Evolutionary conservation across 2,329 filamentous ascomycete species (phyloP), one percentile per base, ranked within the genome.

Genomic region (Diaporthe sp.): DNA sequence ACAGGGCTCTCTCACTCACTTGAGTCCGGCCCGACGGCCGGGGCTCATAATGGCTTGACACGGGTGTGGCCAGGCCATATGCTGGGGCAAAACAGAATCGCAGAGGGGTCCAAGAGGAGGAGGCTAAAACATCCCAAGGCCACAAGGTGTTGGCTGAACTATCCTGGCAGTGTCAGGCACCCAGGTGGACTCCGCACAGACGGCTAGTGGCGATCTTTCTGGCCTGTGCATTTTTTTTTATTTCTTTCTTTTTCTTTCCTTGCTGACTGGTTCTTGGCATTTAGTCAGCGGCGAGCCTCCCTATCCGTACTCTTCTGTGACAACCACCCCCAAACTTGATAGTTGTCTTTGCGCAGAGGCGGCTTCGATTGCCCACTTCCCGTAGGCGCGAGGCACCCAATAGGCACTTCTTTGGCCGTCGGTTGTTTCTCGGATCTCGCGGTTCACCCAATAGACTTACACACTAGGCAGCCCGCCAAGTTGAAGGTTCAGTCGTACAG

Each of bases 111-210:
- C 39, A 71, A 47, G 39, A 59, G 19, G 39, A 59, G 19, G 30
- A 71, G 69, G 69, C 69, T 71, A 71, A 71, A 71, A 71, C 69
- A 63, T 71, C 56, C 69, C 69, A 58, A 53, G 55, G 44, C 66
- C 27, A 44, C 50, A 44, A 44, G 50, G 37, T 58, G 39, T 70
- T 39, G 35, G 39, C 39, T 15, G 37, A 37, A 53, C 17, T 51
- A 50, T 42, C 42, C 59, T 51, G 25, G 13, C 19, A 15, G 39
- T n/a, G n/a, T 25, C 59, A 32, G 25, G 39, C 39, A 47, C 9
- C 39, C 30, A 27, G n/a, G 55, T 44, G 47, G 55, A 50, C 32
- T 63, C 55, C 42, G 17, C 42, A 61, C 22, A 50, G 69, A 22
- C 53, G 69, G 63, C 63, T 68, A 50, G 17, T 27, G 42, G 30